These are phyloP conservation scores for Lecanicillium sp. DNA, from an alignment of 2,329 filamentous ascomycete species.

Conservation along the genomic window DNA sequence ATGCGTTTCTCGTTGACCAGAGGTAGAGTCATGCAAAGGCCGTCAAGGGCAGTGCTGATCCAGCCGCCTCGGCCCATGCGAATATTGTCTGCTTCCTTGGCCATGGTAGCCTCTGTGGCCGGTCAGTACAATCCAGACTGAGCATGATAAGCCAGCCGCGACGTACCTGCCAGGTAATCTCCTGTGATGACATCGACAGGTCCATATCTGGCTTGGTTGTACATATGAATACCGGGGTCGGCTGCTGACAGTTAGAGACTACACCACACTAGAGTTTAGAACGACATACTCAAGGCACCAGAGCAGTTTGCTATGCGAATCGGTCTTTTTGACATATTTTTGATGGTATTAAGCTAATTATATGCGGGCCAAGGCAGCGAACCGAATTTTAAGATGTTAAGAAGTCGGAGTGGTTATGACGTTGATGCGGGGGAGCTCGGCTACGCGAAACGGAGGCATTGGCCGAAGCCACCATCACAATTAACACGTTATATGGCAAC, in stretches of 20 bases:
- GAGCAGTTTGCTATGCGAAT: slow-evolving; percentile 19
- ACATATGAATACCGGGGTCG: slow-evolving; percentile 18
- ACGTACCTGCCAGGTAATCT: slow-evolving; percentile 39
- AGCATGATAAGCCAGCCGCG: slow-evolving; percentile 10
- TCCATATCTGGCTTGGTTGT: slow-evolving; percentile 20
- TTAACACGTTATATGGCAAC: too few species aligned
- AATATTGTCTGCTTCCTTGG: slow-evolving; percentile 5
- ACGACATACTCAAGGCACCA: slow-evolving; percentile 13
- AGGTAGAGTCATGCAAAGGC: slow-evolving; percentile 16
- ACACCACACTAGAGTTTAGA: too few species aligned
- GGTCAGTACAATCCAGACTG: neutral
- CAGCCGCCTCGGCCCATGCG: slow-evolving; percentile 12
- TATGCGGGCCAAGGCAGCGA: too few species aligned
- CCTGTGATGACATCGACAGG: slow-evolving; percentile 41
- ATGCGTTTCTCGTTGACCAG: slow-evolving; percentile 36
- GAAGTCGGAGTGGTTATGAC: too few species aligned
- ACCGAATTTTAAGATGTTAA: too few species aligned
- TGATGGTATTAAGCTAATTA: neutral
- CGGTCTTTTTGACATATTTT: slow-evolving; percentile 9
- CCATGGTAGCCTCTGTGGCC: slow-evolving; percentile 18
- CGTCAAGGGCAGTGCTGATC: slow-evolving; percentile 14
- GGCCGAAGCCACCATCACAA: too few species aligned
- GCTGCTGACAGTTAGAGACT: slow-evolving; percentile 1
- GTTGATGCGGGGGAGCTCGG: too few species aligned
- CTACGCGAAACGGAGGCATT: too few species aligned